phyloP scores from a whole-genome alignment of 2,329 filamentous ascomycete genomes.

The Orbilia blumenaviensis region DNA sequence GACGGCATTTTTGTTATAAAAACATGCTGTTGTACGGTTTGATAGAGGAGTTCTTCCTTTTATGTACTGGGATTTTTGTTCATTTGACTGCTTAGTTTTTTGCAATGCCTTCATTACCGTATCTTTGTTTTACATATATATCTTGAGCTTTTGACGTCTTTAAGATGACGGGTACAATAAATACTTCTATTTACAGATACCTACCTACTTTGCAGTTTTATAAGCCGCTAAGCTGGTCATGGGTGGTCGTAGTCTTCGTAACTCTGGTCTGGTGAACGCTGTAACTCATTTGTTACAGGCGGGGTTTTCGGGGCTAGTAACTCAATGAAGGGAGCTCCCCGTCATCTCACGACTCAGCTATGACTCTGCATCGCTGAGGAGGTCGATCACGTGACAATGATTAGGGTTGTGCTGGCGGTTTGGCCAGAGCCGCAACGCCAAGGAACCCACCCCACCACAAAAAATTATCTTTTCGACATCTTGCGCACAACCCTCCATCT shows the following conservation, averaged over 20 bases:
- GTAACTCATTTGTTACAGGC: too few species aligned
- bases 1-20: conserved; percentile 15
- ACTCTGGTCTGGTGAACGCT: too few species aligned
- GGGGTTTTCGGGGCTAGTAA: too few species aligned
- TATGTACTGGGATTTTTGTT: background rate
- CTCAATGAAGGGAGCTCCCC: background rate
- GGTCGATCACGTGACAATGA: conserved; percentile 25
- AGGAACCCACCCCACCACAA: conserved; percentile 37
- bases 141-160: background rate
- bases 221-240: background rate
- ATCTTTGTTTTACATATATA: background rate
- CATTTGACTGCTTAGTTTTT: background rate
- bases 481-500: conserved; percentile 16
- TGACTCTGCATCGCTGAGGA: background rate
- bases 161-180: background rate
- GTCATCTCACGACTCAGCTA: background rate
- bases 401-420: conserved; percentile 37
- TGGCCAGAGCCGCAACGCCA: conserved; percentile 32
- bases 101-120: background rate
- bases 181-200: too few species aligned
- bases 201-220: too few species aligned
- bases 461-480: conserved; percentile 34
- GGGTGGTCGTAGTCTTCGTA: too few species aligned
- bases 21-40: background rate
- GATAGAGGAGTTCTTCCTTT: conserved; percentile 38